Evolutionary conservation across 1,284 basidiomycete genomes (phyloP).

Genomic region (Ceratobasidium papillatum): DNA sequence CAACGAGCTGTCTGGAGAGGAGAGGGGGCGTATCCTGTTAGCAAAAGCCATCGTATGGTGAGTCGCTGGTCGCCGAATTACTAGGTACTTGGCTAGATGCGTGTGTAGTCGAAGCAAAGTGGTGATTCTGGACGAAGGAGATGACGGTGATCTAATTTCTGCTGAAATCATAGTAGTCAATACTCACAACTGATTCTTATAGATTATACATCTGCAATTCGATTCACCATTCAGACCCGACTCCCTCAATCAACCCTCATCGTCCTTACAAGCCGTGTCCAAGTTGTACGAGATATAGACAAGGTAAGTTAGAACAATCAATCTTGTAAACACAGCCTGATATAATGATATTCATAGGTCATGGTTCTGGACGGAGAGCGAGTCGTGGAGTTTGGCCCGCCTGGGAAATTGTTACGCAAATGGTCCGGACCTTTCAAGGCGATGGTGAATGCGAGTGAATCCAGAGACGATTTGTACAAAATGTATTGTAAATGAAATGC

Average conservation of each 20-base stretch:
- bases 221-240: neutral
- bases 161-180: neutral
- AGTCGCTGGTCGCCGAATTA: neutral
- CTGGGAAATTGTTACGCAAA: neutral
- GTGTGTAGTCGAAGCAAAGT: neutral
- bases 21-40: neutral
- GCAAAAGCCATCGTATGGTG: neutral
- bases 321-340: neutral
- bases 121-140: constrained; percentile 1
- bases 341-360: neutral
- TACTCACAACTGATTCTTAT: no score
- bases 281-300: neutral
- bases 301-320: neutral
- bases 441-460: constrained; percentile 10
- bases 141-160: neutral
- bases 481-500: neutral
- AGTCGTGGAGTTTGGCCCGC: neutral
- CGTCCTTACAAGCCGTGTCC: neutral
- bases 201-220: neutral
- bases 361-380: neutral
- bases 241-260: neutral
- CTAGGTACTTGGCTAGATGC: no score
- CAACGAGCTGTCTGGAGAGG: neutral
- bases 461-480: neutral
- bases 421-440: constrained; percentile 10